These are phyloP conservation scores for Apophysomyces elegans DNA, from an alignment of 371 early-diverging fungal genomes.

Conservation along the genomic window DNA sequence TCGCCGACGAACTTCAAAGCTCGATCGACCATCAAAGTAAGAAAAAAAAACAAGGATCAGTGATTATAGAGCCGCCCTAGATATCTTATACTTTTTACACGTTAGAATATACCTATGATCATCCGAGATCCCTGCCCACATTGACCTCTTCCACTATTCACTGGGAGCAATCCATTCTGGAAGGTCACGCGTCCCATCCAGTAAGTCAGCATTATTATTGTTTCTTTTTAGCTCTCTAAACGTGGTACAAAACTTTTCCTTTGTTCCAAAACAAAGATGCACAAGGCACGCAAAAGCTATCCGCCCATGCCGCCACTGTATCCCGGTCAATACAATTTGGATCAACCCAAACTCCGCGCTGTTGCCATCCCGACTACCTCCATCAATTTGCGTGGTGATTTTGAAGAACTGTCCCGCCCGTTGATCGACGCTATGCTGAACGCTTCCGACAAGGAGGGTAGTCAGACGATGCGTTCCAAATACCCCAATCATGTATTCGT, in stretches of 20 bases:
- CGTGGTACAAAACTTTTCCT: too few species aligned
- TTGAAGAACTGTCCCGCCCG: conserved; percentile 41
- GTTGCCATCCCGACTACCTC: conserved; percentile 54
- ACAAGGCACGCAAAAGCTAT: conserved; percentile 66
- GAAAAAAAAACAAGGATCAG: not conserved
- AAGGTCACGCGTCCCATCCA: conserved; percentile 83
- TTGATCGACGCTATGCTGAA: conserved; percentile 38
- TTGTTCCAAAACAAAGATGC: conserved; percentile 47
- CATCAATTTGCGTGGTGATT: conserved; percentile 57
- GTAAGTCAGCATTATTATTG: conserved; percentile 42
- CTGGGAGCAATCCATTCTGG: conserved; percentile 78
- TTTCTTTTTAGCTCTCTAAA: not conserved
- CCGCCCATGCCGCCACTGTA: conserved; percentile 59
- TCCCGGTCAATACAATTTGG: conserved; percentile 52
- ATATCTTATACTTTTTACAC: too few species aligned
- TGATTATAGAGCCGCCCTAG: too few species aligned
- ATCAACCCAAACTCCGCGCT: conserved; percentile 50
- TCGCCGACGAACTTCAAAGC: conserved; percentile 45
- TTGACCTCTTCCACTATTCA: conserved; percentile 55
- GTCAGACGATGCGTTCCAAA: conserved; percentile 11
- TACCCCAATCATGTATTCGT: conserved; percentile 48
- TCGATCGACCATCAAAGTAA: conserved; percentile 56
- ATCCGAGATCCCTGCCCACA: conserved; percentile 52
- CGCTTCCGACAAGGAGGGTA: conserved; percentile 13
- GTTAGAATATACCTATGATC: conserved; percentile 53